These are phyloP conservation scores for Heracleum sosnowskyi DNA, from an alignment of 129 eudicot genomes.

Conservation along the genomic window DNA sequence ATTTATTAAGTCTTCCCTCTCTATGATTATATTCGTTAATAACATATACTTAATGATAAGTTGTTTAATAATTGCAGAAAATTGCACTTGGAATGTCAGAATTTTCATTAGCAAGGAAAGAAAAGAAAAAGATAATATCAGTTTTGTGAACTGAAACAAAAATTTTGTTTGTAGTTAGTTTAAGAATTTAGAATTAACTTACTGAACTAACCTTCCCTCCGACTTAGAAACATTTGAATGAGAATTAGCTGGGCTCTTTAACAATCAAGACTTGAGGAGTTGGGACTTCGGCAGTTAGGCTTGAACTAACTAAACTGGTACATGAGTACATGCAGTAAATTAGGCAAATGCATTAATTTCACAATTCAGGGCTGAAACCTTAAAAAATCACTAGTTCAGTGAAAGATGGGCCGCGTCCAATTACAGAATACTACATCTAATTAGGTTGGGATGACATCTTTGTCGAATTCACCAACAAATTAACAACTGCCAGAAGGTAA, in stretches of 20 bases:
- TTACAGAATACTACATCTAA: neutral
- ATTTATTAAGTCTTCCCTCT: neutral
- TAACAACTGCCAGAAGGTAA: neutral
- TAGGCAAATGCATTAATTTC: neutral
- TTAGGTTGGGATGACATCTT: neutral
- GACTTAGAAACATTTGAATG: neutral
- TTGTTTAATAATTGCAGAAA: no score
- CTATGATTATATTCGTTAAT: neutral
- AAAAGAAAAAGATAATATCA: no score
- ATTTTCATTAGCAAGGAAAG: no score
- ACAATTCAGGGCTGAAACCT: neutral
- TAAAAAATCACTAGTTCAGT: neutral
- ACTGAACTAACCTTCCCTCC: no score
- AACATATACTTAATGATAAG: no score
- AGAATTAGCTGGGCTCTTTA: neutral
- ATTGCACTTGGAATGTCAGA: no score
- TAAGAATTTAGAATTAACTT: no score
- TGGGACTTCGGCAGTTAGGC: neutral
- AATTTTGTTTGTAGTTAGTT: no score
- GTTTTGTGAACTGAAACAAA: no score
- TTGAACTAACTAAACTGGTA: neutral
- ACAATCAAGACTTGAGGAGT: neutral
- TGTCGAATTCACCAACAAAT: neutral
- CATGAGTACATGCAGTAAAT: no score
- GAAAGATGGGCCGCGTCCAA: neutral